Base-by-base conservation (phyloP, 352 stramenopile genomes). In the Phytopythium delawarense region DNA sequence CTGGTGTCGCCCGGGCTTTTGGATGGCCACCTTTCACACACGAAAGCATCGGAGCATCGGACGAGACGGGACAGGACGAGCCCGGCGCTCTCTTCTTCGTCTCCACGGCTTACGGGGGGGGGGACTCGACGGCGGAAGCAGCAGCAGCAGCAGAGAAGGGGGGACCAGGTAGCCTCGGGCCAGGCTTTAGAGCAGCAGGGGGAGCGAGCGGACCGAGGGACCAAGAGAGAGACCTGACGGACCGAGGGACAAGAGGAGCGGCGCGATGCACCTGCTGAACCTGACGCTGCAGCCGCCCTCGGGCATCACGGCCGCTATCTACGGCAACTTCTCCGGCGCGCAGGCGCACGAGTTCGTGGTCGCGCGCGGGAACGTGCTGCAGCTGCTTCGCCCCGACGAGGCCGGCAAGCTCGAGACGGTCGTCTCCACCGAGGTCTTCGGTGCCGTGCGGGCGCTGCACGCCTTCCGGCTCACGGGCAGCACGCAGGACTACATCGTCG, bases 291-390 rank as follows among this genome's bases (percentile, higher is more conserved):
- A 94, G 72, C 75, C 85, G 63, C 85, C 85, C 48, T 81, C 85
- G 68, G 86, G 74, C 48, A 88, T 95, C 64, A 89, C 89, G 65
- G 62, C 89, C 60, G 82, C 88, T 48, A 80, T 92, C 1, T 97
- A 97, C 63, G 93, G 93, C 51, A 97, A 97, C 79, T 98, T 98
- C 69, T 88, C 83, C 44, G 84, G 73, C 5, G 61, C 90, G 21
- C 91, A 97, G 66, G 87, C 88, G 34, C 92, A 98, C 55, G 96
- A 99, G 79, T 94, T 99, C 57, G 87, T 97, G n/a, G 84, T 98
- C 37, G 81, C 93, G 51, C 82, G 92, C 34, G 94, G 96, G 37
- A 97, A 96, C 30, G 86, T 96, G 55, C 78, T 99, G 53, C 96
- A 99, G 76, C 70, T 99, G 40, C 84, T 98, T 57, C 85, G 91